A percentile compares a stretch with the other conserved stretches of the same genome.
phyloP scores from a whole-genome alignment of 2,329 filamentous ascomycete genomes.

The Ceratocystis cacaofunesta region DNA sequence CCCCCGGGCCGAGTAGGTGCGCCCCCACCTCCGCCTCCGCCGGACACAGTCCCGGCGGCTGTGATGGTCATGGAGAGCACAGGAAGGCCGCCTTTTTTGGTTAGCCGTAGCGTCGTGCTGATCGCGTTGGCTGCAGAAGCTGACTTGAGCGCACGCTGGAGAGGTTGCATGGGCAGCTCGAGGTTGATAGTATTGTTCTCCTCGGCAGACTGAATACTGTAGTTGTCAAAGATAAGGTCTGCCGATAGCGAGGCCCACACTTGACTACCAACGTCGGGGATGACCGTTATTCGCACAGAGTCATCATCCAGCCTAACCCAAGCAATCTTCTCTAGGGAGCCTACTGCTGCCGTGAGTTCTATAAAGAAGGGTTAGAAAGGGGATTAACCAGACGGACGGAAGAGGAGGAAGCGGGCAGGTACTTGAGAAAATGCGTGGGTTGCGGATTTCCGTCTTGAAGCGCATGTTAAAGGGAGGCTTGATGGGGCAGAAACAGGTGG shows the following conservation, averaged over 20 bases:
- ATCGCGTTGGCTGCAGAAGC: conserved; percentile 55
- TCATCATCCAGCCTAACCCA: conserved; percentile 85
- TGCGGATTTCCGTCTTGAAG: conserved; percentile 51
- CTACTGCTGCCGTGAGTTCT: conserved; percentile 51
- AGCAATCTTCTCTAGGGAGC: conserved; percentile 62
- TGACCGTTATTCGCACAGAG: conserved; percentile 82
- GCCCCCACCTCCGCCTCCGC: conserved; percentile 24
- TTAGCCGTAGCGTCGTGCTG: conserved; percentile 72
- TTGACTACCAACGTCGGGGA: conserved; percentile 86
- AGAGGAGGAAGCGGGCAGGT: neutral
- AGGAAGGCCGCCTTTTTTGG: conserved; percentile 79
- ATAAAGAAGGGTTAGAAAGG: neutral
- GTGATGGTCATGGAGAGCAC: conserved; percentile 82
- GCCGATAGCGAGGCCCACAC: conserved; percentile 68
- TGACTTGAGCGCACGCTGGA: conserved; percentile 84
- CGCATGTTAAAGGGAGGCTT: conserved; percentile 34
- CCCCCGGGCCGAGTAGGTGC: neutral
- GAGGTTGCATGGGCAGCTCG: conserved; percentile 74
- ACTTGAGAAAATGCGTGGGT: conserved; percentile 53
- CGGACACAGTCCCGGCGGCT: conserved; percentile 47
- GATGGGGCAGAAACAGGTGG: neutral
- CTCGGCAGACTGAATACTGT: conserved; percentile 73
- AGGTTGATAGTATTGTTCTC: conserved; percentile 83
- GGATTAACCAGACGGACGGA: neutral
- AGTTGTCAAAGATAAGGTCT: conserved; percentile 77